Evolutionary conservation across 2,329 filamentous ascomycete genomes (phyloP), one percentile per base, ranked within the genome.

Genomic region (Dothistroma pini): DNA sequence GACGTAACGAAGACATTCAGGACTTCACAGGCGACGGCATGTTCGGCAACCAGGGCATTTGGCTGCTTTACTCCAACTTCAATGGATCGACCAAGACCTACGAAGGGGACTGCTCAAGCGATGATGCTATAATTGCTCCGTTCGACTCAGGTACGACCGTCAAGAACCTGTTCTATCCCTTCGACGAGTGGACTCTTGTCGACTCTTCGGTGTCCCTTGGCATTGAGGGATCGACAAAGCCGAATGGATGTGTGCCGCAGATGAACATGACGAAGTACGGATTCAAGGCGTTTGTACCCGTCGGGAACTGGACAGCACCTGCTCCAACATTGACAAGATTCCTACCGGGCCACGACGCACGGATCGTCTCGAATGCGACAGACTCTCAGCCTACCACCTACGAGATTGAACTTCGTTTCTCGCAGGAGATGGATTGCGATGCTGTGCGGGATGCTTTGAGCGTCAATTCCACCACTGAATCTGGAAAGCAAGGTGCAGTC

Each of bases 91-190:
- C 76, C 9, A 44, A 44, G 31, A 79, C 79, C 4, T 89, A 86
- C 69, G 74, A 74, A 1, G 87, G 86, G 60, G 80, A 87, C 67
- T 88, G 86, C 71, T 74, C 70, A n/a, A 74, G 78, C 38, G 74
- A 74, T 25, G 72, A 73, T 4, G 83, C 82, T 1, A 77, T 88
- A 41, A 75, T 87, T 41, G 75, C 85, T 10, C 84, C 86, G 0
- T 89, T 85, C 60, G 75, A 77, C 12, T 70, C 73, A 2, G 81
- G 79, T 12, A 82, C 79, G 1, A 83, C 78, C 0, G 85, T 89
- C 63, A 84, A 83, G 69, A 87, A 87, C 66, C 69, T 89, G 12
- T 86, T 89, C 70, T 84, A 83, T 68, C 85, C 85, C 0, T 85
- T 84, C 66, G 84, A 86, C 25, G 79, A 84, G 63, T 75, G 81